phyloP scores from a whole-genome alignment of 2,329 filamentous ascomycete genomes.

The Xylariaceae sp. region DNA sequence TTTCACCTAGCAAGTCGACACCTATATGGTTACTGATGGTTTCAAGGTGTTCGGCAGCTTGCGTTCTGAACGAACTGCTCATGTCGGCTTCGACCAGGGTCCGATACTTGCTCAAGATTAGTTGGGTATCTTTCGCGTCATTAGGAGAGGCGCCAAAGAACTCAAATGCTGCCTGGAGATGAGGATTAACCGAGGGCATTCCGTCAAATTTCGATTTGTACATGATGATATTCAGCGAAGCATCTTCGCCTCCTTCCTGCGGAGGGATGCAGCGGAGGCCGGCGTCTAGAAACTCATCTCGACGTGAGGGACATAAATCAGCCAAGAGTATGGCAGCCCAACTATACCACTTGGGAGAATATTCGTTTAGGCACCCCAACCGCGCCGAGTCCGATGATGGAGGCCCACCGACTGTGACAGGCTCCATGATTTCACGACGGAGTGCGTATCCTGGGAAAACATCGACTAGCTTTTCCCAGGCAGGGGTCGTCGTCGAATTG shows the following conservation, averaged over 20 bases:
- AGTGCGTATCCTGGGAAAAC: conserved; percentile 21
- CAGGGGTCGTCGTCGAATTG: conserved; percentile 11
- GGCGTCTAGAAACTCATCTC: conserved; percentile 25
- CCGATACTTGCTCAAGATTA: conserved; percentile 23
- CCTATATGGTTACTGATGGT: conserved; percentile 23
- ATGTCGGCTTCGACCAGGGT: conserved; percentile 10
- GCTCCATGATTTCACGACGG: not conserved
- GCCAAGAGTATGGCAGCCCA: conserved; percentile 29
- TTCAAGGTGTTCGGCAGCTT: conserved; percentile 24
- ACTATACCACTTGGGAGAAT: conserved; percentile 23
- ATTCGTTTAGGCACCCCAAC: conserved; percentile 28
- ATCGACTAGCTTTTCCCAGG: conserved; percentile 23
- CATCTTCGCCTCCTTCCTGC: conserved; percentile 23
- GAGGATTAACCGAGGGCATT: conserved; percentile 4
- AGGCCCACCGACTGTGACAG: not conserved
- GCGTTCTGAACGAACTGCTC: conserved; percentile 12
- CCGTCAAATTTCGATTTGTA: conserved; percentile 28
- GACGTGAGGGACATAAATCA: conserved; percentile 21
- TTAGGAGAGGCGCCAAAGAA: conserved; percentile 22
- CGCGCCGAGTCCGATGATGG: conserved; percentile 20
- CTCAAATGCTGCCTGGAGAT: conserved; percentile 22
- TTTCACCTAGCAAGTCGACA: conserved; percentile 21
- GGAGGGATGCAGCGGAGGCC: conserved; percentile 23
- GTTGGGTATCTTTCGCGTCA: conserved; percentile 11
- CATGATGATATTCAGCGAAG: conserved; percentile 24